Evolutionary conservation across 352 stramenopile genomes (phyloP), one percentile per base, ranked within the genome.

Genomic region (Phytophthora vignae): DNA sequence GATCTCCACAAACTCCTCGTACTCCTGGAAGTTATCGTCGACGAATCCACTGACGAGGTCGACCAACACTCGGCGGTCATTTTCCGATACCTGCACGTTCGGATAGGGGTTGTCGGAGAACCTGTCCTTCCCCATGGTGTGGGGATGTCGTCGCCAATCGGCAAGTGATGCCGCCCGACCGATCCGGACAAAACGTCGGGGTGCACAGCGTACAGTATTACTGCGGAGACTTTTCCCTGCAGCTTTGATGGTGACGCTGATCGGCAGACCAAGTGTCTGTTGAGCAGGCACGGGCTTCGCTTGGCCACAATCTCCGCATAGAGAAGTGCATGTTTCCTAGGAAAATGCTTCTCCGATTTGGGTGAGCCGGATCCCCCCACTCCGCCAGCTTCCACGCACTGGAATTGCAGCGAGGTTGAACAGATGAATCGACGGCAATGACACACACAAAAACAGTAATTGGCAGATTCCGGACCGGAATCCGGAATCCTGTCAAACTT

Each of bases 1-100:
- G 2, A 60, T 40, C 1, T 70, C 50, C 2, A 70, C 74, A 49
- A 81, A 85, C 11, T 58, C 55, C 46, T 82, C 72, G 50, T 81
- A 87, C n/a, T 84, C 69, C 38, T 60, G 62, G 48, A 79, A 73
- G 54, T 75, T 65, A 17, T 69, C 55, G 14, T 59, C 22, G 27
- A 78, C 60, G 53, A 76, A 69, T 40, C 25, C 36, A 21, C 67
- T 60, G 4, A 70, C 67, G 21, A 79, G 62, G 12, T 73, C 50
- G 31, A 69, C 59, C 8, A 79, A 40, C 19, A 67, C 50, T 10
- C 42, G 7, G 9, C 63, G 46, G 15, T 76, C 53, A 5, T 59
- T 52, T 5, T 52, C 58, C 3, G 62, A 68, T 27, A 79, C 60
- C 15, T 71, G 22, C 12, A 74, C n/a, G 9, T 64, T 40, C 19